Base-by-base conservation (phyloP, 345 rosid species). In the Turnera subulata region DNA sequence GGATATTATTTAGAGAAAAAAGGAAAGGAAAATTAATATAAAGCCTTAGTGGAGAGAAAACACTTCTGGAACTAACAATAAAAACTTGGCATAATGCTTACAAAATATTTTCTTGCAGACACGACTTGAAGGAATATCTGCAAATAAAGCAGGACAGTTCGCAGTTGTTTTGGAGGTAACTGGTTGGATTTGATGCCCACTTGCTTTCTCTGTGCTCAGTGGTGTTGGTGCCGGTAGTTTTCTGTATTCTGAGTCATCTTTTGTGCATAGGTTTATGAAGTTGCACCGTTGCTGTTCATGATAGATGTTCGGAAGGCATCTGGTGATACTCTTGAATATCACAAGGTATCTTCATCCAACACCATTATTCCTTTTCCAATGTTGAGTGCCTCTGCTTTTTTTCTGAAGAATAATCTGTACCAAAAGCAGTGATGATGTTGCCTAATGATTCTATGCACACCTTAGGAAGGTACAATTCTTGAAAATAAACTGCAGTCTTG, bases 201-300 rank as follows among this genome's bases (percentile, higher is more conserved):
- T 20, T 19, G n/a, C 35, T 48, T 37, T 57, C 13, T 35, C 11
- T 20, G n/a, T 45, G 8, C 32, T 38, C 17, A 2, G 11, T 55
- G 56, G 38, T 35, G 66, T 57, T 50, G 43, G 25, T 16, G 13
- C 16, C 17, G 16, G 46, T 40, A 37, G 19, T 9, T 13, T 50
- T 46, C 56, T 53, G 39, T 49, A 66, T 15, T 21, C 18, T 6
- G 20, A 45, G 56, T 21, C 35, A 29, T 44, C 1, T n/a, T 46
- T 62, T 35, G 15, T 33, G 17, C 48, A 1, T 57, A 93, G 99
- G 74, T 86, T 58, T 93, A 55, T 59, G 94, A 93, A 81, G 96
- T 92, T 63, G 99, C 96, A 20, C 93, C 91, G 15, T 78, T 89
- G 2, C 89, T 93, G 56, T 89, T 86, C 86, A 89, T 89, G 98